A percentile compares a stretch with the other conserved stretches of the same genome.
phyloP scores from a whole-genome alignment of 768 basidiomycete genomes.

The Phlebiopsis flavidoalba region DNA sequence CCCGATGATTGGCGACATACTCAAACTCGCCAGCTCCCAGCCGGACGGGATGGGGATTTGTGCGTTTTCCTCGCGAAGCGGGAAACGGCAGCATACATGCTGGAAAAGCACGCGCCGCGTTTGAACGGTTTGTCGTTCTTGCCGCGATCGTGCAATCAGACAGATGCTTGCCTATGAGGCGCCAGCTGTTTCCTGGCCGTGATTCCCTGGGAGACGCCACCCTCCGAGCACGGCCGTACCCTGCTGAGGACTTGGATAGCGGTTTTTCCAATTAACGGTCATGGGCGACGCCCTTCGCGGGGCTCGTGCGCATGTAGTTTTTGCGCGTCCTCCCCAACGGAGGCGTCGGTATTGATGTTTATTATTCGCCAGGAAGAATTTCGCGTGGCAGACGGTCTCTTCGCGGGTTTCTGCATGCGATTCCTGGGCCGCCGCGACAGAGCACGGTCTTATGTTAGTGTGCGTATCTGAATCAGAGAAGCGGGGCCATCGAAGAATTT shows the following conservation, averaged over 20 bases:
- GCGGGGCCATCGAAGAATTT: background rate
- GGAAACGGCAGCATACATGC: background rate
- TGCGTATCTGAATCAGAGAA: background rate
- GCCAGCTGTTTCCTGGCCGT: background rate
- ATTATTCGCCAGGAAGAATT: background rate
- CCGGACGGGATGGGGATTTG: background rate
- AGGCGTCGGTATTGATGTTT: background rate
- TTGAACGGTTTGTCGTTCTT: background rate
- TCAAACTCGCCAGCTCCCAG: no score
- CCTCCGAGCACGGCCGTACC: constrained; percentile 1
- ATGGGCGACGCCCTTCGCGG: background rate
- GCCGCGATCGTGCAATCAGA: background rate
- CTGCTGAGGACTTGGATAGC: background rate
- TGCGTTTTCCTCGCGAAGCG: background rate
- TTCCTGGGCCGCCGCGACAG: background rate
- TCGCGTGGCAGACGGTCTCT: background rate
- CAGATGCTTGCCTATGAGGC: background rate
- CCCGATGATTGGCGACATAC: background rate
- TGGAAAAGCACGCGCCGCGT: background rate
- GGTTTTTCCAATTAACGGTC: background rate
- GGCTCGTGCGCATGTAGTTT: background rate
- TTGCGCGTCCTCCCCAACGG: constrained; percentile 1
- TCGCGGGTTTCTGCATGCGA: background rate
- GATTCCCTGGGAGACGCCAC: background rate
- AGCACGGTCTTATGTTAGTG: background rate